A percentile compares a stretch with the other conserved stretches of the same genome.
phyloP scores from a whole-genome alignment of 441 rosid genomes.

The Populus trichocarpa region DNA sequence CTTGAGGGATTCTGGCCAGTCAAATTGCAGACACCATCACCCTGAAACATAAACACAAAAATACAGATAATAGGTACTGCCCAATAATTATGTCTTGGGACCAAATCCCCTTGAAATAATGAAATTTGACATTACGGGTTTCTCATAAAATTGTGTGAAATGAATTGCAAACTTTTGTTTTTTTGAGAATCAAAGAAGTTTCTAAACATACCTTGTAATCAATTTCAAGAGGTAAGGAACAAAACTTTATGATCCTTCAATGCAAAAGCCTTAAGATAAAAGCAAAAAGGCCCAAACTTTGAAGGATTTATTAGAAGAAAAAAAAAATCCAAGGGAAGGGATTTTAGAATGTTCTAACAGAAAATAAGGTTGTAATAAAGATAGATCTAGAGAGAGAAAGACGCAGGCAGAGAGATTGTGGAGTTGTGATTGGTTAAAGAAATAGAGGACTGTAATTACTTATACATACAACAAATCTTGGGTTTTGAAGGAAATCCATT shows the following conservation, averaged over 20 bases:
- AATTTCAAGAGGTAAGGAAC: slow-evolving; percentile 7
- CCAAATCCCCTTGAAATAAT: not conserved
- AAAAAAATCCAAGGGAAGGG: not conserved
- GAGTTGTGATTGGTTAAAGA: slow-evolving; percentile 21
- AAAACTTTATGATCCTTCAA: slow-evolving; percentile 33
- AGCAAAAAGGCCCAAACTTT: slow-evolving; percentile 16
- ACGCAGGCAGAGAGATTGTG: not conserved
- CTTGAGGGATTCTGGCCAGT: not conserved
- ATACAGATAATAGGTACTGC: not conserved
- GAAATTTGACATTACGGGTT: not conserved
- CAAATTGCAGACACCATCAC: slow-evolving; percentile 23
- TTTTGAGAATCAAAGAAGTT: not conserved
- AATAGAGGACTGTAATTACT: slow-evolving; percentile 7
- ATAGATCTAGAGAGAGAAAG: slow-evolving; percentile 24
- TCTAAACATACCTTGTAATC: slow-evolving; percentile 20
- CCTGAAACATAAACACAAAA: not conserved
- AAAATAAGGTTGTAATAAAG: slow-evolving; percentile 14
- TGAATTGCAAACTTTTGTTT: not conserved
- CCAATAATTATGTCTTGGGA: not conserved
- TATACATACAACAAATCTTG: slow-evolving; percentile 23
- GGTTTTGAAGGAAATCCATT: slow-evolving; percentile 10
- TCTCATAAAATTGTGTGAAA: not conserved
- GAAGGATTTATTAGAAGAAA: slow-evolving; percentile 12
- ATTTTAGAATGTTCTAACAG: slow-evolving; percentile 13
- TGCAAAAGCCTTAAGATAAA: slow-evolving; percentile 10